Evolutionary conservation across 2,329 filamentous ascomycete genomes (phyloP), one percentile per base, ranked within the genome.

Genomic region (Scytalidium lignicola): DNA sequence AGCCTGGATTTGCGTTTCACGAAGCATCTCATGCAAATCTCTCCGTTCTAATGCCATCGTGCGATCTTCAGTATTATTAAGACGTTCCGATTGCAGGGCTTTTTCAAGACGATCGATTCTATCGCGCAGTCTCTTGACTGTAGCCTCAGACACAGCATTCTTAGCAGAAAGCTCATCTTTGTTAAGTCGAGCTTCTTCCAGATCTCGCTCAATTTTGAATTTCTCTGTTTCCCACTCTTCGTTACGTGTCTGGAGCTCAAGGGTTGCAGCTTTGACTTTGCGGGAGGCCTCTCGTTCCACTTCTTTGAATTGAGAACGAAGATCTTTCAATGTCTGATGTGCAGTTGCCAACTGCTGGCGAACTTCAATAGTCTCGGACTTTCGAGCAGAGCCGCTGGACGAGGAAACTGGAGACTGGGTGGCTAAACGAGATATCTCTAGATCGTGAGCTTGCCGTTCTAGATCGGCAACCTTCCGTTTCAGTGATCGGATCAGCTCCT

Each of bases 361-460:
- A 20, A 88, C 68, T 53, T 76, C 75, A 10, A 72, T 68, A 9
- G 85, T 61, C 61, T 87, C 83, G 18, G 74, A 74, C 50, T 80
- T 78, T 32, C 71, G 71, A 15, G 67, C 75, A 1, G 78, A 78
- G n/a, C 73, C 72, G 43, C 70, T 70, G n/a, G 65, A 28, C 8
- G 78, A 79, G 2, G 74, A 69, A 20, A 67, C 70, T 23, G 74
- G 73, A 2, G 74, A 73, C 12, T 74, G 72, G 29, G 58, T 55
- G 19, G 69, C 65, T 21, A 80, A 62, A 10, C 71, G 73, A 17
- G 76, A 75, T 39, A 82, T 73, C 49, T 82, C 76, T 5, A 78
- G 74, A 50, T 90, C 82, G 55, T 87, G 83, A 3, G 85, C 72
- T 51, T 85, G 79, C 39, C 78, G 77, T 62, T 89, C 85, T 15